These are phyloP conservation scores for Brettanomyces sp. DNA, from an alignment of 805 yeast species.

Conservation along the genomic window DNA sequence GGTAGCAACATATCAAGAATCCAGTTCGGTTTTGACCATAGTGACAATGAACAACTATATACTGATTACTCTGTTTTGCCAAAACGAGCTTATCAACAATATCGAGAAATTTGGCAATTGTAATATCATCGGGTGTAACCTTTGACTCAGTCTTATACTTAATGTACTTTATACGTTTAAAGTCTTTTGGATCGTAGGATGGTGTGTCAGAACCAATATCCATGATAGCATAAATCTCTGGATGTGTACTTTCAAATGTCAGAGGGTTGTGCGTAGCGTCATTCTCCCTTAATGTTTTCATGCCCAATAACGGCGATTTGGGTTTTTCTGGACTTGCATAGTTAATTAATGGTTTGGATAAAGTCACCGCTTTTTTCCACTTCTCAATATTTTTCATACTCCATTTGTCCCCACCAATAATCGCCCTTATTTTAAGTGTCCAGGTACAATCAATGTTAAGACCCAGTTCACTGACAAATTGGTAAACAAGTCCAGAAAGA, in stretches of 20 bases:
- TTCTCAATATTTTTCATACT: slow-evolving; percentile 67
- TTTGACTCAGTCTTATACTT: slow-evolving; percentile 75
- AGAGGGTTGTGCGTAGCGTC: slow-evolving; percentile 54
- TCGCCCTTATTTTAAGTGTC: slow-evolving; percentile 58
- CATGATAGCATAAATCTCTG: slow-evolving; percentile 47
- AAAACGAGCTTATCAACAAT: slow-evolving; percentile 39
- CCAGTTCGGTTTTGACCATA: slow-evolving; percentile 79
- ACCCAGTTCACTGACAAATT: slow-evolving; percentile 40
- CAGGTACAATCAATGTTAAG: slow-evolving; percentile 57
- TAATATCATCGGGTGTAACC: slow-evolving; percentile 56
- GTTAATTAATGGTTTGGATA: slow-evolving; percentile 35
- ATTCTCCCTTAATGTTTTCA: slow-evolving; percentile 65
- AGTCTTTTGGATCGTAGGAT: slow-evolving; percentile 55
- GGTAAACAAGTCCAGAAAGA: slow-evolving; percentile 49
- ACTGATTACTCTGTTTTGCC: slow-evolving; percentile 19
- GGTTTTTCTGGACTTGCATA: slow-evolving; percentile 19
- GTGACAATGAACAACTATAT: slow-evolving; percentile 67
- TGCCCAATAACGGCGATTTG: slow-evolving; percentile 47
- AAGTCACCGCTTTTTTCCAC: slow-evolving; percentile 50
- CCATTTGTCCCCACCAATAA: slow-evolving; percentile 66
- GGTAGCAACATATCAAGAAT: slow-evolving; percentile 58
- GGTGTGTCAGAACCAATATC: slow-evolving; percentile 67
- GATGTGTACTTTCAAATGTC: slow-evolving; percentile 38
- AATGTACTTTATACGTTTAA: slow-evolving; percentile 45
- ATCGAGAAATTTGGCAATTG: slow-evolving; percentile 47